phyloP scores from a whole-genome alignment of 129 eudicot species.

The Flaveria brownii region DNA sequence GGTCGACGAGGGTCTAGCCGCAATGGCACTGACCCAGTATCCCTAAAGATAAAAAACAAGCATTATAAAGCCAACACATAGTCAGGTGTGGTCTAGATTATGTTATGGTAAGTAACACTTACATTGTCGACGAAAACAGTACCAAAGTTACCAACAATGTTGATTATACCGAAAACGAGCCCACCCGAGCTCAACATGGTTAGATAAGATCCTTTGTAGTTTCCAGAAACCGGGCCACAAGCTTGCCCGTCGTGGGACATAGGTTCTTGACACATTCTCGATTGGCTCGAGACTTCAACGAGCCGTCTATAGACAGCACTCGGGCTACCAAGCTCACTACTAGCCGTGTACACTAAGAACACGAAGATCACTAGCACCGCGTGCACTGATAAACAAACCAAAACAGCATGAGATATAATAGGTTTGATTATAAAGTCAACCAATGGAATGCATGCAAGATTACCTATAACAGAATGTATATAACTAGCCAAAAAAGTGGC shows the following conservation, averaged over 20 bases:
- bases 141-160: constrained; percentile 94
- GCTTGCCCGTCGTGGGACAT: constrained; percentile 75
- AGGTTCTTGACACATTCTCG: constrained; percentile 79
- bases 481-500: constrained; percentile 99
- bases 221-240: constrained; percentile 86
- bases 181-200: constrained; percentile 99
- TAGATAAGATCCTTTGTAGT: constrained; percentile 76
- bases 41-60: constrained; percentile 49
- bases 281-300: constrained; percentile 75
- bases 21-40: constrained; percentile 98
- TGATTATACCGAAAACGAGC: constrained; percentile 87
- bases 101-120: constrained; percentile 25
- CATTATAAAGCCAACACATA: not conserved
- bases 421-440: constrained; percentile 13
- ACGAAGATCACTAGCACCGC: constrained; percentile 89
- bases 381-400: constrained; percentile 55
- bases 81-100: not conserved
- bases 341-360: constrained; percentile 83
- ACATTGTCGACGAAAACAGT: constrained; percentile 97
- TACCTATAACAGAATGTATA: constrained; percentile 97
- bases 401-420: not conserved
- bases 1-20: constrained; percentile 97
- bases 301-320: constrained; percentile 59
- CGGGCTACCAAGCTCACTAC: constrained; percentile 96
- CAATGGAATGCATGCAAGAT: not conserved